A percentile compares a stretch with the other conserved stretches of the same genome.
These are phyloP conservation scores for Penicillium psychrofluorescens DNA, from an alignment of 495 filamentous ascomycete species.

Conservation along the genomic window DNA sequence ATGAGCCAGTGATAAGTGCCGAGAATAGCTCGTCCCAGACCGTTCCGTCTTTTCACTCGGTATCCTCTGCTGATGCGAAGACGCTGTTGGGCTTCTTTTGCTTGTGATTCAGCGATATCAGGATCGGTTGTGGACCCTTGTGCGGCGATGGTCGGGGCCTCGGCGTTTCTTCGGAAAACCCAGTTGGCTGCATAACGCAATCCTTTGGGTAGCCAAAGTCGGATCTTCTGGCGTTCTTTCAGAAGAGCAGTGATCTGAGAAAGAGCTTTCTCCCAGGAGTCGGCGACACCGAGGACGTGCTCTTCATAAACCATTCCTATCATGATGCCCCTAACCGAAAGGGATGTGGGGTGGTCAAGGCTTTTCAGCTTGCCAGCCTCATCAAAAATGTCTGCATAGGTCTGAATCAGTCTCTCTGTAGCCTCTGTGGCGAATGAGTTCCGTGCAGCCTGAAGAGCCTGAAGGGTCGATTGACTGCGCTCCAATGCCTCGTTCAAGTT, in stretches of 20 bases:
- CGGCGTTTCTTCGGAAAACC: conserved; percentile 7
- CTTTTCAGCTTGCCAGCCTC: conserved; percentile 12
- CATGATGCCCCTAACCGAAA: conserved; percentile 11
- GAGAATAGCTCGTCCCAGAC: conserved; percentile 13
- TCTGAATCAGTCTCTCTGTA: conserved; percentile 18
- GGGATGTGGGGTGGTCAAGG: conserved; percentile 6
- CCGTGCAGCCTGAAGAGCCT: conserved; percentile 1
- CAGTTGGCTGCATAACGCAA: conserved; percentile 19
- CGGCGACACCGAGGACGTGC: conserved; percentile 16
- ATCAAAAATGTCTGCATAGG: conserved; percentile 19
- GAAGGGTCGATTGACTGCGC: conserved; percentile 8
- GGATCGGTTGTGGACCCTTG: conserved; percentile 12
- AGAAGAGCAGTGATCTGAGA: conserved; percentile 13
- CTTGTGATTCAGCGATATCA: conserved; percentile 13
- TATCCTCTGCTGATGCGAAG: conserved; percentile 25
- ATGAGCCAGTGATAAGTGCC: conserved; percentile 24
- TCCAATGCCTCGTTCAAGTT: conserved; percentile 8
- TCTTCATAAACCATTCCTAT: conserved; percentile 26
- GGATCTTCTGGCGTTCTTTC: conserved; percentile 14
- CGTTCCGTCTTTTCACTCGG: conserved; percentile 13
- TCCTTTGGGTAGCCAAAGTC: conserved; percentile 18
- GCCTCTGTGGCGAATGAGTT: conserved; percentile 14
- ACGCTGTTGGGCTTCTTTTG: conserved; percentile 19
- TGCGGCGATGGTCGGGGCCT: conserved; percentile 10
- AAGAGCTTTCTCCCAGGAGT: conserved; percentile 13